Conservation (phyloP, 768 basidiomycete genomes). For the Boletus reticuloceps region DNA sequence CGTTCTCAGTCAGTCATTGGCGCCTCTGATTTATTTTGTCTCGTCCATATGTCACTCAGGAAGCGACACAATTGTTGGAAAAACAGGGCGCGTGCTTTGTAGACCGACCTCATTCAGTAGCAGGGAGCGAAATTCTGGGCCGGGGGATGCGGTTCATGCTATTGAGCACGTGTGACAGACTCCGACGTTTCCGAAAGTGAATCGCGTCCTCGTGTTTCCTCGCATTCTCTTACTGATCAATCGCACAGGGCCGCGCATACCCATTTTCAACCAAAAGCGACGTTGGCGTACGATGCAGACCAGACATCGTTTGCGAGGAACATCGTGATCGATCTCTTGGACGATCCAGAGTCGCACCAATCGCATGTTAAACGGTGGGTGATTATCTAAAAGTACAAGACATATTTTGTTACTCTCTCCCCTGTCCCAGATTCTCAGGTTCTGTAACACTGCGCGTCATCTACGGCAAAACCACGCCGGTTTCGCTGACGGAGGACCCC, state of each 20-base stretch:
- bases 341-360: slow-evolving; percentile 23
- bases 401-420: too few species aligned
- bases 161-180: slow-evolving; percentile 51
- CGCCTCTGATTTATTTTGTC: too few species aligned
- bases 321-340: slow-evolving; percentile 20
- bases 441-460: slow-evolving; percentile 27
- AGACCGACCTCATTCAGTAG: slow-evolving; percentile 51
- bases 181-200: slow-evolving; percentile 57
- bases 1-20: neutral
- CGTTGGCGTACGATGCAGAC: slow-evolving; percentile 43
- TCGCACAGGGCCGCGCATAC: slow-evolving; percentile 46
- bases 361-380: slow-evolving; percentile 38
- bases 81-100: slow-evolving; percentile 50
- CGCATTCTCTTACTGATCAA: neutral
- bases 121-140: slow-evolving; percentile 55
- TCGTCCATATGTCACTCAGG: slow-evolving; percentile 2
- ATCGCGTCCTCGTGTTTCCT: neutral
- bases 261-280: slow-evolving; percentile 49
- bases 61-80: slow-evolving; percentile 58
- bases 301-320: slow-evolving; percentile 38
- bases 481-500: slow-evolving; percentile 14
- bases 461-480: slow-evolving; percentile 27
- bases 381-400: too few species aligned
- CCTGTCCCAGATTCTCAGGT: slow-evolving; percentile 21
- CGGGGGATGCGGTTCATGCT: slow-evolving; percentile 58